Evolutionary conservation across 371 early-diverging fungal genomes (phyloP).

Genomic region (Mycotypha africana): DNA sequence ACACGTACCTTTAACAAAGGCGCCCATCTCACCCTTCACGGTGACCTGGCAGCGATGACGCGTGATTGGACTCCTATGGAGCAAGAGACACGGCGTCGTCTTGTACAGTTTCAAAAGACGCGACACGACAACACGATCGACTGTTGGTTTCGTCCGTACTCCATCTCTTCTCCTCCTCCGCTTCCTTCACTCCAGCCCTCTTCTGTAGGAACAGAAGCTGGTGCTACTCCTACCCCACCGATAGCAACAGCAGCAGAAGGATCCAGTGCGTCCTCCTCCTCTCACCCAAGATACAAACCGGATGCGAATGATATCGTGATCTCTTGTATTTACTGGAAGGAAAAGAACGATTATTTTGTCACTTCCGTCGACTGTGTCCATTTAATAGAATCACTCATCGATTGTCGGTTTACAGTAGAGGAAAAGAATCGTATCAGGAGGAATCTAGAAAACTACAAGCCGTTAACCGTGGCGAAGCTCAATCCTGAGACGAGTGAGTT

Average conservation of each 20-base stretch:
- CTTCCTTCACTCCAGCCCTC: slow-evolving; percentile 2
- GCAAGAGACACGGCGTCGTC: slow-evolving; percentile 55
- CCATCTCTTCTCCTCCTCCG: slow-evolving; percentile 35
- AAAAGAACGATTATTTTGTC: slow-evolving; percentile 64
- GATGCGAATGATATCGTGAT: slow-evolving; percentile 54
- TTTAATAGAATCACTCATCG: slow-evolving; percentile 66
- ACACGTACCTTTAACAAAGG: too few relatives aligned
- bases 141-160: slow-evolving; percentile 43
- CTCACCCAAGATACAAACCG: too few relatives aligned
- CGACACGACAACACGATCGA: slow-evolving; percentile 56
- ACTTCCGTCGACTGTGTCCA: slow-evolving; percentile 79
- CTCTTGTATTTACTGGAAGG: slow-evolving; percentile 80
- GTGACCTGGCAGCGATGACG: slow-evolving; percentile 58
- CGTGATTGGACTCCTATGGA: slow-evolving; percentile 61
- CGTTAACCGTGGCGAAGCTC: slow-evolving; percentile 69
- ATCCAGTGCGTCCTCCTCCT: too few relatives aligned
- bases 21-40: slow-evolving; percentile 60
- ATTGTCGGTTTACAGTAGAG: slow-evolving; percentile 68
- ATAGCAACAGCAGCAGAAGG: too few relatives aligned
- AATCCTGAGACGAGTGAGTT: slow-evolving; percentile 66
- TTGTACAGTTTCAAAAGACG: slow-evolving; percentile 68
- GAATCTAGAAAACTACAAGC: slow-evolving; percentile 79
- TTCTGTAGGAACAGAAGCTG: too few relatives aligned
- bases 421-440: slow-evolving; percentile 83
- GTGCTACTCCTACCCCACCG: too few relatives aligned